These are phyloP conservation scores for Sarcodon sp. DNA, from an alignment of 768 basidiomycete genomes.

Conservation along the genomic window DNA sequence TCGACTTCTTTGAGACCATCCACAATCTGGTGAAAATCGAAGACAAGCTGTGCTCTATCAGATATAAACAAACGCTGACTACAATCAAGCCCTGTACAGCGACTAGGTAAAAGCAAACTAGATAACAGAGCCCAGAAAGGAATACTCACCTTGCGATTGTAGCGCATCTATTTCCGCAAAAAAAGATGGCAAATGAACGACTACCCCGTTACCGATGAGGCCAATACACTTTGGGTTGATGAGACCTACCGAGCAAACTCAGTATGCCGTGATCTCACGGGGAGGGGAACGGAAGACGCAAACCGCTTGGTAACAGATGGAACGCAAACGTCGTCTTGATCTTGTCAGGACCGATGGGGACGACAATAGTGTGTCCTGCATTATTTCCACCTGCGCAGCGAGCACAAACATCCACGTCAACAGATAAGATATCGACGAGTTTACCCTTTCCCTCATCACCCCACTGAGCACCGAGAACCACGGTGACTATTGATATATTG, in stretches of 20 bases:
- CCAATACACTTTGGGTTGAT: constrained; percentile 79
- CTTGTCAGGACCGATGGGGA: constrained; percentile 52
- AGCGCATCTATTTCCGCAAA: constrained; percentile 87
- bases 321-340: constrained; percentile 85
- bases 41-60: constrained; percentile 93
- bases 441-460: constrained; percentile 94
- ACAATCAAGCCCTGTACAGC: constrained; percentile 64
- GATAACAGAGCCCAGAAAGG: not conserved
- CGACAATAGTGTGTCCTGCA: constrained; percentile 97
- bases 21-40: constrained; percentile 99
- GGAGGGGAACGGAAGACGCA: constrained; percentile 11
- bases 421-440: constrained; percentile 91
- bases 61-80: constrained; percentile 80
- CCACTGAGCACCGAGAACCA: constrained; percentile 85
- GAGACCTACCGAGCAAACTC: constrained; percentile 37
- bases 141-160: constrained; percentile 58
- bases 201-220: constrained; percentile 91
- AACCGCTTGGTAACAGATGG: constrained; percentile 90
- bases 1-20: constrained; percentile 98
- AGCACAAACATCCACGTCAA: constrained; percentile 83
- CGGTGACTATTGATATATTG: constrained; percentile 29
- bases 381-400: constrained; percentile 98
- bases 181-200: constrained; percentile 91
- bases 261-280: not conserved
- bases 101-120: not conserved